A percentile compares a stretch with the other conserved stretches of the same genome.
Evolutionary conservation across 1,139 yeast species (phyloP).

Genomic region (Yamadazyma friedrichii): DNA sequence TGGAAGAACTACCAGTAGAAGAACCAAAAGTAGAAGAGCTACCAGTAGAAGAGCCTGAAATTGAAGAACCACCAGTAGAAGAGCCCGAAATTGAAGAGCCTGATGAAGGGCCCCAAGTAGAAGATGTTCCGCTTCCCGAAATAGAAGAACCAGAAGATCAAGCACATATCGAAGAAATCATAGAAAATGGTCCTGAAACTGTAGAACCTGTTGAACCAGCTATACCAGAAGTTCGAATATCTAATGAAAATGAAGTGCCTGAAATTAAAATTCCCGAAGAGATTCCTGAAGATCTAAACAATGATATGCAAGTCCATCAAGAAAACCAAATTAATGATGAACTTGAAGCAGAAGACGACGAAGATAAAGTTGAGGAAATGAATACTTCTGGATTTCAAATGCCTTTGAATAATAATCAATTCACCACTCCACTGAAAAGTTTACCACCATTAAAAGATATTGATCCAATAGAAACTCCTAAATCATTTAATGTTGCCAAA

Average conservation of each 20-base stretch:
- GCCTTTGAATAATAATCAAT: slow-evolving; percentile 17
- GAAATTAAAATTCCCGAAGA: neutral
- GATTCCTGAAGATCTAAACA: neutral
- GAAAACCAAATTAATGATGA: slow-evolving; percentile 3
- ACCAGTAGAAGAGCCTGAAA: neutral
- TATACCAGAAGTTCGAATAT: slow-evolving; percentile 2
- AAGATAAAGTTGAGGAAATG: slow-evolving; percentile 11
- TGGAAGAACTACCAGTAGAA: neutral
- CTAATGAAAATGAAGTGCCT: slow-evolving; percentile 1
- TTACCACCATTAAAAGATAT: slow-evolving; percentile 47
- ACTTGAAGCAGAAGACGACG: slow-evolving; percentile 4
- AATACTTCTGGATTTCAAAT: slow-evolving; percentile 9
- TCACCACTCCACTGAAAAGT: slow-evolving; percentile 44
- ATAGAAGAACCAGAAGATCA: slow-evolving; percentile 1
- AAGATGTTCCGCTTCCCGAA: neutral
- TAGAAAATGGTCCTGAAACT: neutral
- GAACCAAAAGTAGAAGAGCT: neutral
- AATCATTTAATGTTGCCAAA: slow-evolving; percentile 40
- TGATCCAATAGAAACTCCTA: slow-evolving; percentile 43
- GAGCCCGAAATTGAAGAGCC: slow-evolving; percentile 5
- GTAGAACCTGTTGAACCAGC: neutral
- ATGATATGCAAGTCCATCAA: slow-evolving; percentile 2
- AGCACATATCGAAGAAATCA: neutral
- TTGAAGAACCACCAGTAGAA: neutral
- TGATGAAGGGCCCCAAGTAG: slow-evolving; percentile 1